These are phyloP conservation scores for Dioscorea dumetorum DNA, from an alignment of 106 monocot genomes.

Conservation along the genomic window DNA sequence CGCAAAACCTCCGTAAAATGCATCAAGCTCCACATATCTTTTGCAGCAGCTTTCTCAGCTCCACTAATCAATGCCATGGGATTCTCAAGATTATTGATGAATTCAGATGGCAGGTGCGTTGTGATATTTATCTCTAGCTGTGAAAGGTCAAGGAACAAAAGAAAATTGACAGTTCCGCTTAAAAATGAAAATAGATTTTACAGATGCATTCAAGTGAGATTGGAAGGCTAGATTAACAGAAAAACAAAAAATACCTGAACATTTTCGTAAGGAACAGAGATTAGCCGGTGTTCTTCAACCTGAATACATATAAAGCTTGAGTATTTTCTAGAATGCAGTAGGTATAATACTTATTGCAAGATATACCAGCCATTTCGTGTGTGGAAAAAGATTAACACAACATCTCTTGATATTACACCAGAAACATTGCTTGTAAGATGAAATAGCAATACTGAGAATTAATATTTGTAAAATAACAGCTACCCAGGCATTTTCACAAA, in stretches of 20 bases:
- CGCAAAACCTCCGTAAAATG: slow-evolving; percentile 76
- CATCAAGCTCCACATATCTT: slow-evolving; percentile 82
- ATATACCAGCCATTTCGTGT: too few species aligned
- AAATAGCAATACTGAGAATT: too few species aligned
- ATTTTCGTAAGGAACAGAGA: slow-evolving; percentile 67
- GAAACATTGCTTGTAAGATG: too few species aligned
- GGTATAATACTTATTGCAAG: too few species aligned
- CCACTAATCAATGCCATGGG: slow-evolving; percentile 78
- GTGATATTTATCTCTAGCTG: slow-evolving; percentile 80
- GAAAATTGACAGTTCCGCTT: background rate
- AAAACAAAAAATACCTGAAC: slow-evolving; percentile 45
- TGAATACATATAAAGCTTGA: slow-evolving; percentile 9
- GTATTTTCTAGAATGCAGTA: too few species aligned
- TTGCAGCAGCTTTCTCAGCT: slow-evolving; percentile 85
- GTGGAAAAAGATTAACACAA: too few species aligned
- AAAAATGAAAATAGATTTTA: background rate
- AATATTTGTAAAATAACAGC: too few species aligned
- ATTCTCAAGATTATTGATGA: slow-evolving; percentile 86
- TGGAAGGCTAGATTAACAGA: background rate
- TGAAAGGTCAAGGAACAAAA: background rate
- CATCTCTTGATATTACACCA: too few species aligned
- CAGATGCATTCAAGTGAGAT: background rate
- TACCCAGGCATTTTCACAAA: too few species aligned
- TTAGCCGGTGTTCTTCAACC: slow-evolving; percentile 87
- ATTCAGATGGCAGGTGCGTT: slow-evolving; percentile 82